Conservation (phyloP, 176 grass and related monocot genomes). For the Poa annua region DNA sequence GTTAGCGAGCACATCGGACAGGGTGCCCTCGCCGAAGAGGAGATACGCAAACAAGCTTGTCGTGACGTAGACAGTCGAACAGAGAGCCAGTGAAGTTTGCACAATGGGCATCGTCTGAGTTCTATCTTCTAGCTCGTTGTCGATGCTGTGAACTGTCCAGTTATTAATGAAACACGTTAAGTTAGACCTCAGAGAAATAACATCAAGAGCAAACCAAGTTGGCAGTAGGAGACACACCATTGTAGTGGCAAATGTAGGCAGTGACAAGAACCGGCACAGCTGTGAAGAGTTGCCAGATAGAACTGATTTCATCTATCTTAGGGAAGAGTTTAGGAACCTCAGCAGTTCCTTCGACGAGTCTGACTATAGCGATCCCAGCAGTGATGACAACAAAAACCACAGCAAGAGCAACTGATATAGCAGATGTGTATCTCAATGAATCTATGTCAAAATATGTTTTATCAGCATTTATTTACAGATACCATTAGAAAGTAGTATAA, state of each 20-base stretch:
- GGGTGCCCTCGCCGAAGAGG: conserved; percentile 80
- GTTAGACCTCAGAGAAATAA: conserved; percentile 19
- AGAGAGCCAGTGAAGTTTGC: conserved; percentile 72
- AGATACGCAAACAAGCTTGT: conserved; percentile 88
- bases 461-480: conserved; percentile 16
- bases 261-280: conserved; percentile 82
- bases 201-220: conserved; percentile 8
- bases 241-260: conserved; percentile 87
- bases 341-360: conserved; percentile 65
- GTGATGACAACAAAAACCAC: conserved; percentile 83
- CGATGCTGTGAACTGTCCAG: conserved; percentile 74
- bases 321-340: conserved; percentile 76
- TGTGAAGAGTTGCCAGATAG: conserved; percentile 76
- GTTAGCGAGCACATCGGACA: conserved; percentile 84
- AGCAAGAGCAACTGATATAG: conserved; percentile 82
- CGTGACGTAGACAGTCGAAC: conserved; percentile 74
- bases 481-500: background rate
- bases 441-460: conserved; percentile 50
- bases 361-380: conserved; percentile 71
- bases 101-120: conserved; percentile 74
- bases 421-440: conserved; percentile 89
- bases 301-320: conserved; percentile 56
- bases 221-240: conserved; percentile 45
- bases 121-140: conserved; percentile 71
- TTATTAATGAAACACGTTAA: background rate